Base-by-base conservation (phyloP, 257 asterid genomes). In the Anisodus tanguticus region DNA sequence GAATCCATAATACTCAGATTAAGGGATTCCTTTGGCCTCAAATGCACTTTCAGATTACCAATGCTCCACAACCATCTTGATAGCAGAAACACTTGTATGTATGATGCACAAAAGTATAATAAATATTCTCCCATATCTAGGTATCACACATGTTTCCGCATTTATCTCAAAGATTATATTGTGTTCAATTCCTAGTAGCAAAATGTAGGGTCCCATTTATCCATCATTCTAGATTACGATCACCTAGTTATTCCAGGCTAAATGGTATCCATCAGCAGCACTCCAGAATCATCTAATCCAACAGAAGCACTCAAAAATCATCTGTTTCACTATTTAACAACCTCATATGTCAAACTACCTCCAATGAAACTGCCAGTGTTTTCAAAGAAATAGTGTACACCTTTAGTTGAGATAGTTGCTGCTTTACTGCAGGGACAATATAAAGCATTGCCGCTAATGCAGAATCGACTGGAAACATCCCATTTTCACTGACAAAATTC, bases 261-360 rank as follows among this genome's bases (percentile, higher is more conserved):
- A 59, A 9, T 17, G 57, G 26, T 4, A 71, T 71, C 58, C 79
- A 71, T 10, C 39, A 71, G 79, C 79, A 71, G 79, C 58, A 71
- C 35, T 45, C 31, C 17, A 19, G 8, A 17, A 70, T 70, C 79
- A 70, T 70, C 55, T 41, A n/a, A 70, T 70, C 79, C 79, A 70
- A 43, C 79, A 17, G 31, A 6, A 70, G 79, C 35, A 70, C 9
- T 70, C 57, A 31, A 70, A 71, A 45, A 71, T 71, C n/a, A 45
- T 45, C 79, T n/a, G 45, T 45, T 71, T 71, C 79, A 71, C 22
- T 45, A 43, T 41, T 43, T 17, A 41, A 3, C 16, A 43, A 70
- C 51, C 79, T 70, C 37, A 70, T 43, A 45, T 43, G 55, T 70
- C 57, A 43, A 71, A 71, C 58, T 71, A 17, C 79, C 37, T 71